Percentiles rank a stretch among this genome's conserved stretches.
These are phyloP conservation scores for Avena eriantha DNA, from an alignment of 176 grass and related monocot species.

Conservation along the genomic window DNA sequence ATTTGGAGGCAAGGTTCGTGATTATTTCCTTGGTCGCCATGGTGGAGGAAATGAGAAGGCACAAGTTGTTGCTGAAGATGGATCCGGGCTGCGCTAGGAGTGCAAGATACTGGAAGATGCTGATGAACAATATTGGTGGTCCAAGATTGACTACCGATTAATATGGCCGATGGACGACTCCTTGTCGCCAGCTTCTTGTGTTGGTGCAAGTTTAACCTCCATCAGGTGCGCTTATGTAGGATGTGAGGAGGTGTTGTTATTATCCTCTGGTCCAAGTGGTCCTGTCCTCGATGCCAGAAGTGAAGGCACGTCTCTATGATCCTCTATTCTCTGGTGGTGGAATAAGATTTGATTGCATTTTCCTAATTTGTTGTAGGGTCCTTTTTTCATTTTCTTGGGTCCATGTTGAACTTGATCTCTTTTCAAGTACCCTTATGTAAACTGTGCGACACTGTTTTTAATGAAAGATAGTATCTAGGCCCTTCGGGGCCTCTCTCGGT, in stretches of 20 bases:
- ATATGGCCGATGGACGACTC: neutral
- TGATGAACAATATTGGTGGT: neutral
- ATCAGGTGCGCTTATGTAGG: neutral
- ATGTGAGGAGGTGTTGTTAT: neutral
- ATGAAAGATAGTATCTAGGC: no score
- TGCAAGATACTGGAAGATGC: neutral
- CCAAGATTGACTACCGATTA: neutral
- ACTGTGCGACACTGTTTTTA: neutral
- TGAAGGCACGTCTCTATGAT: neutral
- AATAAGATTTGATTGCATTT: neutral
- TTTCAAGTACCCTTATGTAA: neutral
- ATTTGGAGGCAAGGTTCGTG: neutral
- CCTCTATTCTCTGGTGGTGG: neutral
- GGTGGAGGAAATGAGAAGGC: neutral
- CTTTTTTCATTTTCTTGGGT: neutral
- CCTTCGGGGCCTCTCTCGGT: no score
- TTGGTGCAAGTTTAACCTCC: neutral
- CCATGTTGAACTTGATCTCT: neutral
- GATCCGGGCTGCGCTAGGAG: accelerated
- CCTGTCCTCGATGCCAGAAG: accelerated
- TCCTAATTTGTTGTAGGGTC: neutral
- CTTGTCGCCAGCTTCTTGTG: neutral
- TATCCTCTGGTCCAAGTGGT: neutral
- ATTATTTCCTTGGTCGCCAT: neutral
- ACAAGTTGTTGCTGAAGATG: neutral